Evolutionary conservation across 768 basidiomycete species (phyloP).

Genomic region (Boletellus sp.): DNA sequence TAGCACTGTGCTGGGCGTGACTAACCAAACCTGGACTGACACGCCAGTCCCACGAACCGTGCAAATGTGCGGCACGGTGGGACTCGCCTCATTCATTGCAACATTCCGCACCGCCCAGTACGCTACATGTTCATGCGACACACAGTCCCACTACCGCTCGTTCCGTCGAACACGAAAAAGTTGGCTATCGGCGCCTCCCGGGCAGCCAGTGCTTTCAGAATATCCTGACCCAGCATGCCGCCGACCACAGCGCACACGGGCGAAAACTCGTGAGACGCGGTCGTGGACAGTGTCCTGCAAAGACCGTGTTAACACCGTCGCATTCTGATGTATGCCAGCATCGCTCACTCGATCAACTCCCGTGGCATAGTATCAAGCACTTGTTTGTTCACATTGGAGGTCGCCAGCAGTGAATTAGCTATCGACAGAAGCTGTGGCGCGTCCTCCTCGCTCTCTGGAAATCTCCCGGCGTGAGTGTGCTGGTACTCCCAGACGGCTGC

Average conservation of each 20-base stretch:
- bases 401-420: slow-evolving; percentile 55
- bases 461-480: slow-evolving; percentile 45
- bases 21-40: slow-evolving; percentile 20
- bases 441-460: slow-evolving; percentile 52
- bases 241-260: slow-evolving; percentile 94
- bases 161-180: slow-evolving; percentile 85
- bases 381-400: slow-evolving; percentile 69
- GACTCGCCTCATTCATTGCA: too few relatives aligned
- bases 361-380: slow-evolving; percentile 54
- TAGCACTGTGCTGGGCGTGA: slow-evolving; percentile 20
- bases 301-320: slow-evolving; percentile 7
- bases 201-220: slow-evolving; percentile 84
- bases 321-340: neutral
- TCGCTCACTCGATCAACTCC: slow-evolving; percentile 56
- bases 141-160: slow-evolving; percentile 71
- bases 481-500: slow-evolving; percentile 86
- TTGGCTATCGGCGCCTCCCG: slow-evolving; percentile 93
- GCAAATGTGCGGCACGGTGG: too few relatives aligned
- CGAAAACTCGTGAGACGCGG: slow-evolving; percentile 83
- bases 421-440: slow-evolving; percentile 59
- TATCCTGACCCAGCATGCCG: slow-evolving; percentile 92
- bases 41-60: slow-evolving; percentile 18
- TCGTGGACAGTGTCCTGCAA: slow-evolving; percentile 61
- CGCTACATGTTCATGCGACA: slow-evolving; percentile 46
- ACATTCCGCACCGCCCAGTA: too few relatives aligned